Evolutionary conservation across 768 basidiomycete species (phyloP).

Genomic region (Agaricus sinodeliciosus): DNA sequence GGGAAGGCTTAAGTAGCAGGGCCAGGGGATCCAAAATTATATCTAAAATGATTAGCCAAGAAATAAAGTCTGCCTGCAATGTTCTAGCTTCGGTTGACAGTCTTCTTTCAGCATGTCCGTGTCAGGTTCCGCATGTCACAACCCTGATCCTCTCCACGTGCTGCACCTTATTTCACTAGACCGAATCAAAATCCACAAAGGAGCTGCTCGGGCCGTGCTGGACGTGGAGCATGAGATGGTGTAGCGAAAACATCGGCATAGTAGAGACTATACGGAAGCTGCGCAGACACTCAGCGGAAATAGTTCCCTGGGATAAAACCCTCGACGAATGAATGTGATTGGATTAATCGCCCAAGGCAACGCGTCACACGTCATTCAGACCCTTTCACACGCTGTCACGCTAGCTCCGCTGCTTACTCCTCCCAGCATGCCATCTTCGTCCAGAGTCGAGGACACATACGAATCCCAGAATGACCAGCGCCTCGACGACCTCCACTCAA

Average conservation of each 20-base stretch:
- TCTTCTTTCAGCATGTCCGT: neutral
- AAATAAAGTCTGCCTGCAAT: too few relatives aligned
- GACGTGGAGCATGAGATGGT: too few relatives aligned
- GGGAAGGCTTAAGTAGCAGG: neutral
- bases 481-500: constrained; percentile 79
- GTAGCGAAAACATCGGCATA: too few relatives aligned
- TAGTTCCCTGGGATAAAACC: too few relatives aligned
- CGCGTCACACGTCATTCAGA: neutral
- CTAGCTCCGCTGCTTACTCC: neutral
- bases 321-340: too few relatives aligned
- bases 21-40: neutral
- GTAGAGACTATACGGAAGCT: too few relatives aligned
- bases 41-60: constrained; percentile 1
- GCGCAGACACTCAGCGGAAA: too few relatives aligned
- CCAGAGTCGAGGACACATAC: constrained; percentile 63
- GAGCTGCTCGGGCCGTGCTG: too few relatives aligned
- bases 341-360: too few relatives aligned
- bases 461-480: constrained; percentile 83
- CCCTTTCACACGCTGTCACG: neutral
- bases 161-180: neutral
- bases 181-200: too few relatives aligned
- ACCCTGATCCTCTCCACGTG: neutral
- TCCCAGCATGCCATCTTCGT: constrained; percentile 30
- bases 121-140: constrained; percentile 1
- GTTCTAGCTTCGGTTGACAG: constrained; percentile 1